phyloP scores from a whole-genome alignment of 176 grass and related monocot species.

The Elymus sibiricus region DNA sequence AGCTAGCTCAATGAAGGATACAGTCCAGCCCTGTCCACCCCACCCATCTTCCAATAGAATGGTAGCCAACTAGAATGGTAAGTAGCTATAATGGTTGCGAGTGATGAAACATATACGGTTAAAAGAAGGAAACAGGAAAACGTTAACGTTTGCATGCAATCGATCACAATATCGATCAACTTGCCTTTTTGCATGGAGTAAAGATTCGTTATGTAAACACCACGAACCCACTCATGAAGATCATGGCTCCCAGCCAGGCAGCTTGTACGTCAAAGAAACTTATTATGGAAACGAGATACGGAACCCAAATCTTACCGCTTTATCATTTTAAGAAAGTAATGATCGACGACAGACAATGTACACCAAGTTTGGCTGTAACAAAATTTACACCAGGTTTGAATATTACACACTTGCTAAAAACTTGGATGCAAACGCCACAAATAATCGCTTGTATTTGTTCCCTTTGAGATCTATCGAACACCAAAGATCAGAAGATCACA shows the following conservation, averaged over 20 bases:
- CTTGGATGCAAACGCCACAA: not conserved
- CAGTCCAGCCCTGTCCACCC: not conserved
- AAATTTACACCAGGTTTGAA: too few relatives aligned
- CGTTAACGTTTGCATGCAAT: not conserved
- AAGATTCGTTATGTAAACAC: too few relatives aligned
- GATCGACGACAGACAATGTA: not conserved
- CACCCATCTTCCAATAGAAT: not conserved
- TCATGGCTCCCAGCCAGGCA: too few relatives aligned
- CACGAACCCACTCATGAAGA: too few relatives aligned
- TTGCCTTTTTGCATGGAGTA: not conserved
- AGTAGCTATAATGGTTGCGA: not conserved
- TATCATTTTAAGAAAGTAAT: not conserved
- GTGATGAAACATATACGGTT: not conserved
- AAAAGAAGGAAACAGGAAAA: not conserved
- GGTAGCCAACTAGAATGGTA: not conserved
- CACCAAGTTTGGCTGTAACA: too few relatives aligned
- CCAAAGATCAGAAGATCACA: not conserved
- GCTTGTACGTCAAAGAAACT: not conserved
- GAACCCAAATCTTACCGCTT: not conserved
- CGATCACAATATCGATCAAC: not conserved
- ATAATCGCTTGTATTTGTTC: not conserved
- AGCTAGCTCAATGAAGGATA: not conserved
- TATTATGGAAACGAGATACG: not conserved
- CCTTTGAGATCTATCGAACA: not conserved
- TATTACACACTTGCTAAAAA: not conserved